Evolutionary conservation across 306 rosid species (phyloP), one percentile per base, ranked within the genome.

Genomic region (Trifolium fragiferum): DNA sequence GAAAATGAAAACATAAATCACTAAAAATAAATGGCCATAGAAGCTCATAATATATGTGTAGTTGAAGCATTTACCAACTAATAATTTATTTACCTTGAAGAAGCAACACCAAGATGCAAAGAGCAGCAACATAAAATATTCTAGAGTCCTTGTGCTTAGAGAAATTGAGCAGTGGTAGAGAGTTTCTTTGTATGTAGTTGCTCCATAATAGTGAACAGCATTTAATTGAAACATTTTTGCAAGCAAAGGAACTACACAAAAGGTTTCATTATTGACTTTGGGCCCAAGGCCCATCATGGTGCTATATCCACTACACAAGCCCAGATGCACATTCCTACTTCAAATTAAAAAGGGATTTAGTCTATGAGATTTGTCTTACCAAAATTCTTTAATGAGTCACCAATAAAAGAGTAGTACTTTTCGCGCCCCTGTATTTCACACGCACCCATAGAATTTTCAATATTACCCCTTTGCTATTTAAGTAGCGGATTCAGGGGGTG

Each of bases 251-350:
- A 21, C 16, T 21, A 23, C n/a, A 57, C 8, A 23, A 23, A 23
- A 23, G 14, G 62, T 6, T 57, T 57, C 35, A 53, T 19, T 53
- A 16, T 0, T 53, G 7, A 12, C 6, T 19, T 40, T 71, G 76
- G 78, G 69, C 75, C 78, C 25, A 61, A 77, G 69, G 70, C 76
- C 76, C 76, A 33, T 46, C 77, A 60, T 60, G 30, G 64, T 65
- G 51, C 49, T 65, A 57, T 66, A 33, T 59, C 27, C 78, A 33
- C 76, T 66, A 66, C 64, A 43, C 41, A 59, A 74, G 49, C 49
- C 68, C 70, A 74, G 16, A 14, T 50, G 69, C 10, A 16, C 8
- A 69, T 72, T 79, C 70, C 79, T 38, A 37, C 0, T 60, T 51
- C 55, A 57, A 65, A 68, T 64, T 49, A 44, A 13, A 15, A 59